Percentiles rank a stretch among this genome's conserved stretches.
Evolutionary conservation across 2,329 filamentous ascomycete species (phyloP).

Genomic region (Chaetomium olivaceum): DNA sequence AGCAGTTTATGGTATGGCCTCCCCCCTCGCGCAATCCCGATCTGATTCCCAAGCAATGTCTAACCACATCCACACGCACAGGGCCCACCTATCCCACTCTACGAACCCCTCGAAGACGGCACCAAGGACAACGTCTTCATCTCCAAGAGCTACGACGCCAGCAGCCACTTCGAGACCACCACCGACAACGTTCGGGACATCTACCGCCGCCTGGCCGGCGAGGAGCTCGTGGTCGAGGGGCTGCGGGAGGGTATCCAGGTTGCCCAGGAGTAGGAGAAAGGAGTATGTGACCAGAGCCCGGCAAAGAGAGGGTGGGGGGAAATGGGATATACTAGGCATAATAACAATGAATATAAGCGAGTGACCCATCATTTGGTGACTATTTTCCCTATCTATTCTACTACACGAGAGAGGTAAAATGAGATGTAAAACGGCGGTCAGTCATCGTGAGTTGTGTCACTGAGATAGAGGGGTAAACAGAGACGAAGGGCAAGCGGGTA

Average conservation of each 20-base stretch:
- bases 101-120: conserved; percentile 84
- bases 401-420: neutral
- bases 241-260: conserved; percentile 78
- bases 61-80: conserved; percentile 34
- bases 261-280: conserved; percentile 54
- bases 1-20: conserved; percentile 81
- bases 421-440: neutral
- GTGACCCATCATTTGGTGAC: neutral
- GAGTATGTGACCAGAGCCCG: conserved; percentile 48
- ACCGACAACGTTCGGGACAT: conserved; percentile 93
- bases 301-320: neutral
- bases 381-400: neutral
- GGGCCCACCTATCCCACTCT: conserved; percentile 85
- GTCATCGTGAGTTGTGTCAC: too few relatives aligned
- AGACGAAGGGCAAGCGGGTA: neutral
- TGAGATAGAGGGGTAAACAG: neutral
- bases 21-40: neutral
- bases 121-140: conserved; percentile 90
- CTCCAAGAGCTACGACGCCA: conserved; percentile 97
- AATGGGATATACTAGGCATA: conserved; percentile 8
- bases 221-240: conserved; percentile 86
- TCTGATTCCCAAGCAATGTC: neutral
- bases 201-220: conserved; percentile 78
- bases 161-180: conserved; percentile 92
- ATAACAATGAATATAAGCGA: conserved; percentile 10